These are phyloP conservation scores for Apiospora hydei DNA, from an alignment of 2,329 filamentous ascomycete species.

Conservation along the genomic window DNA sequence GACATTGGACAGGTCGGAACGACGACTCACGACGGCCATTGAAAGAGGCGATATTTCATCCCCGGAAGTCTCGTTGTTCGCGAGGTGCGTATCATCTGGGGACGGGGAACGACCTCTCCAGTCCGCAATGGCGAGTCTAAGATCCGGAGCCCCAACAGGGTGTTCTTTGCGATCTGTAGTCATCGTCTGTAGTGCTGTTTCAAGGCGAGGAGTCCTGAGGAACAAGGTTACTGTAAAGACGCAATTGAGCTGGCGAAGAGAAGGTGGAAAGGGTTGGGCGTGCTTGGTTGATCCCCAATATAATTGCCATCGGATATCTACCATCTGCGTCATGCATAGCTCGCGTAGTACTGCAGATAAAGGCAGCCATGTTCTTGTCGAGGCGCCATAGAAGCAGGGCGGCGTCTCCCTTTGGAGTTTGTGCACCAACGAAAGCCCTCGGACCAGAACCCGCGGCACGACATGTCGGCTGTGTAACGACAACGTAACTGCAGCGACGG, in stretches of 20 bases:
- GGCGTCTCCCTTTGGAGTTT: background rate
- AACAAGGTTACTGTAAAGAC: background rate
- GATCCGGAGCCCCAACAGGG: background rate
- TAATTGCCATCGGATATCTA: background rate
- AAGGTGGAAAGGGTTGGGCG: background rate
- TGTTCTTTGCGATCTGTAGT: background rate
- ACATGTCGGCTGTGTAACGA: background rate
- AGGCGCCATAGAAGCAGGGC: background rate
- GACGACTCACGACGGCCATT: background rate
- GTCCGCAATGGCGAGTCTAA: background rate
- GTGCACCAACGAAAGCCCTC: background rate
- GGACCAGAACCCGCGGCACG: background rate
- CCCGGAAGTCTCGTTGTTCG: background rate
- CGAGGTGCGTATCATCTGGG: background rate
- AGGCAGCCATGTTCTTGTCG: background rate
- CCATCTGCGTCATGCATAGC: conserved; percentile 1
- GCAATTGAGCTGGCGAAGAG: background rate
- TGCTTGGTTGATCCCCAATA: background rate
- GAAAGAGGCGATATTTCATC: background rate
- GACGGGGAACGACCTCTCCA: background rate
- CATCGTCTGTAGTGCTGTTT: background rate
- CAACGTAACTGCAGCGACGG: background rate
- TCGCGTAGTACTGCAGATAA: conserved; percentile 8
- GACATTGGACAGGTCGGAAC: background rate
- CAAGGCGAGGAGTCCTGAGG: background rate